Conservation (phyloP, 78 protist species). For the Acrasis kona region DNA sequence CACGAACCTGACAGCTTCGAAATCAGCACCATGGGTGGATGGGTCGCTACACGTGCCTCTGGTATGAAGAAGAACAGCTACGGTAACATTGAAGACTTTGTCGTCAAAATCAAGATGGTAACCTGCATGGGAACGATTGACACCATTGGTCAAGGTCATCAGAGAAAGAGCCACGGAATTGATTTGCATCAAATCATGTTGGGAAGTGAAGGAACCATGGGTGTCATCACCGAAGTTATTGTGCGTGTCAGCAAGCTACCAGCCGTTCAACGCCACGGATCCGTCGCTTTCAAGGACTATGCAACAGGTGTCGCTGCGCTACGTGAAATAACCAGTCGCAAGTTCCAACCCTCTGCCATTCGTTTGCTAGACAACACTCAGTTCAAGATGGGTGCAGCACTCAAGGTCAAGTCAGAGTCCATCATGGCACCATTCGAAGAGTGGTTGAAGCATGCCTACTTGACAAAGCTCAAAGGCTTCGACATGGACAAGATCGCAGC, state of each 20-base stretch:
- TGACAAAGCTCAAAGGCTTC: constrained; percentile 13
- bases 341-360: constrained; percentile 14
- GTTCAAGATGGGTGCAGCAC: background rate
- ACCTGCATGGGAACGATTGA: constrained; percentile 69
- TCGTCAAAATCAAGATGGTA: constrained; percentile 51
- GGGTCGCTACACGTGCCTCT: constrained; percentile 76
- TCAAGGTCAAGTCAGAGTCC: constrained; percentile 10
- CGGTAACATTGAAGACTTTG: constrained; percentile 78
- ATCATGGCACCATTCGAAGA: background rate
- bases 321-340: background rate
- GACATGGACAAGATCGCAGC: constrained; percentile 30
- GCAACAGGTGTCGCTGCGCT: constrained; percentile 26
- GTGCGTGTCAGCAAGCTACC: constrained; percentile 35
- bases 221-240: constrained; percentile 70
- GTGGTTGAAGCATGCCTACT: background rate
- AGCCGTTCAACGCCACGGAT: constrained; percentile 26
- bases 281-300: constrained; percentile 44
- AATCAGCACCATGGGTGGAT: constrained; percentile 77
- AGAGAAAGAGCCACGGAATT: constrained; percentile 50
- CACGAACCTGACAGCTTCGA: constrained; percentile 81
- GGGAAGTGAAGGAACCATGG: constrained; percentile 71
- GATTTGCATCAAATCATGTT: constrained; percentile 61
- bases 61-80: constrained; percentile 69
- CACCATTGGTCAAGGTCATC: constrained; percentile 30
- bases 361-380: constrained; percentile 14